phyloP scores from a whole-genome alignment of 495 filamentous ascomycete species.

The Talaromyces ruber region DNA sequence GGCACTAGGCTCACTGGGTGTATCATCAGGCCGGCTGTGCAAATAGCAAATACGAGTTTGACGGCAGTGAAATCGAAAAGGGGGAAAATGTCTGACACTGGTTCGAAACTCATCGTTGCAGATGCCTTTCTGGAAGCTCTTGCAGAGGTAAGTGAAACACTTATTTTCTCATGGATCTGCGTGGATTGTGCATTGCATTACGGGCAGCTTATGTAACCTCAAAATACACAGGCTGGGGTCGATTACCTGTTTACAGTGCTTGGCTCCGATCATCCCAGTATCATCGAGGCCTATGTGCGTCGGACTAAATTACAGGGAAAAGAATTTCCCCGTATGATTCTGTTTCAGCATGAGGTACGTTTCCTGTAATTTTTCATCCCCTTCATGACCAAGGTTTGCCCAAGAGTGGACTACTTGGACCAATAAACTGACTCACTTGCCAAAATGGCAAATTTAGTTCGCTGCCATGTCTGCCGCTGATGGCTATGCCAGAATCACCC shows the following conservation, averaged over 20 bases:
- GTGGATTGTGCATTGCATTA: background rate
- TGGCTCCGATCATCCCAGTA: slow-evolving; percentile 18
- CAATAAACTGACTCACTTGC: background rate
- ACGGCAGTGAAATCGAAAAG: background rate
- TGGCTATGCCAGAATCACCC: slow-evolving; percentile 18
- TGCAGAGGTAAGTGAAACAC: slow-evolving; percentile 6
- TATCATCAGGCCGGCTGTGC: background rate
- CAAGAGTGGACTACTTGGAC: background rate
- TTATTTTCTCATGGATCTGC: background rate
- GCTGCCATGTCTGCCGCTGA: slow-evolving; percentile 20
- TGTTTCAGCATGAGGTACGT: slow-evolving; percentile 21
- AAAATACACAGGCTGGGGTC: slow-evolving; percentile 10
- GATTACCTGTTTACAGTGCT: slow-evolving; percentile 15
- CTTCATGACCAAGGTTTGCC: background rate
- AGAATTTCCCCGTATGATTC: slow-evolving; percentile 17
- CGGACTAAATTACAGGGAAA: slow-evolving; percentile 12
- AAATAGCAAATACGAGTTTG: background rate
- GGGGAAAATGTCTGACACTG: background rate
- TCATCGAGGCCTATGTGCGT: slow-evolving; percentile 17
- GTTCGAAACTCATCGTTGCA: slow-evolving; percentile 7
- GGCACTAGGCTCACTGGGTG: background rate
- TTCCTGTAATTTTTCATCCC: background rate
- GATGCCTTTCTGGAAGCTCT: slow-evolving; percentile 11
- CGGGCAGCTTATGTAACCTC: slow-evolving; percentile 3
- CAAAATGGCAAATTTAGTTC: slow-evolving; percentile 9